phyloP scores from a whole-genome alignment of 192 early-diverging fungal species.

The Podila verticillata region DNA sequence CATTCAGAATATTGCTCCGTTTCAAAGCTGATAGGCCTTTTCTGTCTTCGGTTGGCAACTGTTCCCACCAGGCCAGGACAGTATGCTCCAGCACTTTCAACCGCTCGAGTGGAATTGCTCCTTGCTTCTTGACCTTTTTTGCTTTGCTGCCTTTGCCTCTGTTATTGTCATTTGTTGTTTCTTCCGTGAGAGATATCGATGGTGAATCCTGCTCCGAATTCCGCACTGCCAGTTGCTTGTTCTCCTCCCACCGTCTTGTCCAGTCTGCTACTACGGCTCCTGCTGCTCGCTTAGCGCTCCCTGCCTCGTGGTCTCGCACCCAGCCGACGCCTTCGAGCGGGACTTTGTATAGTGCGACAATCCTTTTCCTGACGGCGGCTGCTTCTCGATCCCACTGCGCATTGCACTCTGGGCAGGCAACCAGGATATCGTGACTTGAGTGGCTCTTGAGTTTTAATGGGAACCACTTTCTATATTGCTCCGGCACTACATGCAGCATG shows the following conservation, averaged over 20 bases:
- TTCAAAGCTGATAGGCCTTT: neutral
- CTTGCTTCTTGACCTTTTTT: constrained; percentile 19
- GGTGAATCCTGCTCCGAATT: neutral
- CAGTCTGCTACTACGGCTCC: constrained; percentile 35
- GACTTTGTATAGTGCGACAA: constrained; percentile 22
- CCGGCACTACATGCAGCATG: constrained; percentile 46
- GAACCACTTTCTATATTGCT: constrained; percentile 47
- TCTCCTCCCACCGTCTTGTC: constrained; percentile 26
- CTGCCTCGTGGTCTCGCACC: constrained; percentile 43
- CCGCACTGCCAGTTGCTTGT: neutral
- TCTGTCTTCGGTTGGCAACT: neutral
- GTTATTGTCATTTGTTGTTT: neutral
- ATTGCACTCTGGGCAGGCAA: constrained; percentile 48
- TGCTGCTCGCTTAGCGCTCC: constrained; percentile 31
- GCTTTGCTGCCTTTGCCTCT: constrained; percentile 6
- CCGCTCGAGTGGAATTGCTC: constrained; percentile 23
- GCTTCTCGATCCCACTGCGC: constrained; percentile 46
- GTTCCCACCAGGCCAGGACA: constrained; percentile 23
- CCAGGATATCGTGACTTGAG: constrained; percentile 40
- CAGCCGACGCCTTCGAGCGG: constrained; percentile 46
- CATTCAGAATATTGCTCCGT: constrained; percentile 1
- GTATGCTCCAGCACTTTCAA: constrained; percentile 20
- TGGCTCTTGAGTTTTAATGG: constrained; percentile 43
- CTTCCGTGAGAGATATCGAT: neutral
- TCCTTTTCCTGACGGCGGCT: constrained; percentile 27